Conservation (phyloP, 805 yeast species). For the Candida loeiensis region DNA sequence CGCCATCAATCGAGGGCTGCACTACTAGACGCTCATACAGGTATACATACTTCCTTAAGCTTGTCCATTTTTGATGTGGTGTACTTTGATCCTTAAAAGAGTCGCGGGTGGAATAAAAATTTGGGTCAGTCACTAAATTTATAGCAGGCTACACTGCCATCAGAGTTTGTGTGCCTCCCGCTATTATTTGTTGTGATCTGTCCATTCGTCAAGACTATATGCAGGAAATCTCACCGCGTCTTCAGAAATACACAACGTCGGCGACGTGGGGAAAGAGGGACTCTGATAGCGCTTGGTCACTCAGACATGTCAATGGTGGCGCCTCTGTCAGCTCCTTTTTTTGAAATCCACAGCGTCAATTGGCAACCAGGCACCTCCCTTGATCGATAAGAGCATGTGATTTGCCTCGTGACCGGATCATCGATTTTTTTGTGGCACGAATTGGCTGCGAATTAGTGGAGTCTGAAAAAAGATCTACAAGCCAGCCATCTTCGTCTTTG, state of each 20-base stretch:
- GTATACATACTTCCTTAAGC: slow-evolving; percentile 53
- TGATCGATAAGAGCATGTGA: background rate
- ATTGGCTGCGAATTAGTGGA: slow-evolving; percentile 1
- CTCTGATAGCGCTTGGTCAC: too few species aligned
- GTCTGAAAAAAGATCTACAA: background rate
- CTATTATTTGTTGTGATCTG: slow-evolving; percentile 13
- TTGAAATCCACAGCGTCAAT: too few species aligned
- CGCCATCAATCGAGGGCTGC: too few species aligned
- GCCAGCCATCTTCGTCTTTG: slow-evolving; percentile 1
- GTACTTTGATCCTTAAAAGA: slow-evolving; percentile 1
- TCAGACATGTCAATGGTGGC: too few species aligned
- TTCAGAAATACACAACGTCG: background rate
- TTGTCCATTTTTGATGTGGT: slow-evolving; percentile 47
- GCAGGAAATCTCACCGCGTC: slow-evolving; percentile 5
- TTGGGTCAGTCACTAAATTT: slow-evolving; percentile 3
- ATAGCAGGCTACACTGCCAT: background rate
- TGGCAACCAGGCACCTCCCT: too few species aligned
- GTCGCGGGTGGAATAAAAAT: background rate
- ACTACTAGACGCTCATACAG: background rate
- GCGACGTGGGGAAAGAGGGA: background rate
- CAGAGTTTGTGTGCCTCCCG: slow-evolving; percentile 3
- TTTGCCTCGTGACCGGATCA: background rate
- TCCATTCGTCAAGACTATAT: slow-evolving; percentile 7
- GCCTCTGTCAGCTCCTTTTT: too few species aligned
- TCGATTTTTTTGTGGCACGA: background rate